phyloP scores from a whole-genome alignment of 495 filamentous ascomycete species.

The Venustampulla echinocandica region DNA sequence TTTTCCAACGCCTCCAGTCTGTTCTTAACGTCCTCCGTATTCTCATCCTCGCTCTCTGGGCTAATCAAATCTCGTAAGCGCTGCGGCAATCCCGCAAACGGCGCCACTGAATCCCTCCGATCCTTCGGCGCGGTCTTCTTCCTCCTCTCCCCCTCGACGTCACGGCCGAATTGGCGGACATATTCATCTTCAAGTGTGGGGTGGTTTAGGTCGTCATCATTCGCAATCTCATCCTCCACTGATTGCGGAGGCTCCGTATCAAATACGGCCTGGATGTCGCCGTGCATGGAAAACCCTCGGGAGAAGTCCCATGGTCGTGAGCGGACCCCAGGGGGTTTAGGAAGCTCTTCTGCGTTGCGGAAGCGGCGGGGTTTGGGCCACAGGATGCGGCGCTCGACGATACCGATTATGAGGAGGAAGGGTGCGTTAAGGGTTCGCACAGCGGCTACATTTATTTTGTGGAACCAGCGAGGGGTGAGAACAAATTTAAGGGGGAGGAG shows the following conservation, averaged over 20 bases:
- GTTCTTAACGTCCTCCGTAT: constrained; percentile 15
- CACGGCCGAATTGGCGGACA: constrained; percentile 5
- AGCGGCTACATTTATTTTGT: constrained; percentile 62
- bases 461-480: constrained; percentile 61
- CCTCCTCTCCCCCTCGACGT: neutral
- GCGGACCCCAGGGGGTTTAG: constrained; percentile 14
- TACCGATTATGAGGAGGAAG: constrained; percentile 49
- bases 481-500: constrained; percentile 58
- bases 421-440: constrained; percentile 59
- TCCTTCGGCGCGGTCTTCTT: constrained; percentile 4
- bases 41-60: constrained; percentile 18
- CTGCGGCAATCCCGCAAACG: constrained; percentile 21
- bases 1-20: constrained; percentile 27
- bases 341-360: constrained; percentile 28
- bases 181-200: constrained; percentile 12
- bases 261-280: constrained; percentile 60
- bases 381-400: constrained; percentile 46
- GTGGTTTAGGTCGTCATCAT: constrained; percentile 20
- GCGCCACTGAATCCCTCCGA: constrained; percentile 25
- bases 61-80: constrained; percentile 19
- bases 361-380: constrained; percentile 32
- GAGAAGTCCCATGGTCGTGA: constrained; percentile 40
- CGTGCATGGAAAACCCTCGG: constrained; percentile 46
- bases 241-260: constrained; percentile 53
- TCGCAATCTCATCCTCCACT: constrained; percentile 31